Evolutionary conservation across 225 moss, liverwort and hornwort genomes (phyloP).

Genomic region (Pseudisothecium myosuroides): DNA sequence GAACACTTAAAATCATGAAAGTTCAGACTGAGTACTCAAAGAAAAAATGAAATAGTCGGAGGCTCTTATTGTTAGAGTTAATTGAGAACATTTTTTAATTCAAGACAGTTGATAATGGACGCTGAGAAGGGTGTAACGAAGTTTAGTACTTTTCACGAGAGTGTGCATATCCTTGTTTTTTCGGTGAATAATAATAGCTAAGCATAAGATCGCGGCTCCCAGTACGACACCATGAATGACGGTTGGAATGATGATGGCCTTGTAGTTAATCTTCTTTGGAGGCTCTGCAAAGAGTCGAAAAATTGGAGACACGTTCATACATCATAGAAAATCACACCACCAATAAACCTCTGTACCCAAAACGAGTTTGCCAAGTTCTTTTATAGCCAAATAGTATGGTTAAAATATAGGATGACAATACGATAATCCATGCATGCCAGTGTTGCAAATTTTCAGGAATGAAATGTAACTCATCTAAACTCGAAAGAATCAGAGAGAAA

Average conservation of each 20-base stretch:
- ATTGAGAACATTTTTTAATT: not conserved
- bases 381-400: not conserved
- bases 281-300: not conserved
- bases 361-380: not conserved
- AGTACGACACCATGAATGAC: not conserved
- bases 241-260: not conserved
- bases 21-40: not conserved
- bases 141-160: conserved; percentile 2
- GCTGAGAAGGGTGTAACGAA: not conserved
- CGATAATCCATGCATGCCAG: not conserved
- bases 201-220: not conserved
- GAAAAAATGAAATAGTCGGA: not conserved
- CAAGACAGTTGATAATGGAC: not conserved
- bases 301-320: not conserved
- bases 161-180: not conserved
- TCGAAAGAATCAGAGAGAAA: not conserved
- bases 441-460: not conserved
- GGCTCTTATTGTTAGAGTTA: not conserved
- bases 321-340: not conserved
- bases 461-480: not conserved
- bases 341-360: not conserved
- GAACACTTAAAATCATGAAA: not conserved
- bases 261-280: not conserved
- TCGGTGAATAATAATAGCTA: not conserved
- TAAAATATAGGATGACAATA: not conserved